A percentile compares a stretch with the other conserved stretches of the same genome.
These are phyloP conservation scores for Penicillium sp. DNA, from an alignment of 2,329 filamentous ascomycete genomes.

Conservation along the genomic window DNA sequence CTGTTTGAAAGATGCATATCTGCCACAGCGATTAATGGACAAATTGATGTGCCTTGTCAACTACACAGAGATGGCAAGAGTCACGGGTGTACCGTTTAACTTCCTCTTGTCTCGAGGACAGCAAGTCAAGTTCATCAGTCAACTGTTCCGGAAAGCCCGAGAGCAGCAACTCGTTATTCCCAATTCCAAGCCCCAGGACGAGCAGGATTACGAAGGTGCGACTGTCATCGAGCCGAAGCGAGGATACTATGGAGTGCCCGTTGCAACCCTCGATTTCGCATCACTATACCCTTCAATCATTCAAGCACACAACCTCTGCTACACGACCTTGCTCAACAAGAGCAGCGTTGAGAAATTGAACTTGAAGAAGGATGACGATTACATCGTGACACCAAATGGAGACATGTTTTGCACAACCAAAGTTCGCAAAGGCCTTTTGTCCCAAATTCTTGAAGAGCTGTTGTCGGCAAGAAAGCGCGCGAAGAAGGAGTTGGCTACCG, in stretches of 20 bases:
- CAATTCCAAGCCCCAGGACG: constrained; percentile 69
- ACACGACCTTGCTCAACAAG: constrained; percentile 87
- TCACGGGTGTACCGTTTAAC: constrained; percentile 97
- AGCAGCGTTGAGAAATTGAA: constrained; percentile 70
- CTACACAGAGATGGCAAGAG: constrained; percentile 99
- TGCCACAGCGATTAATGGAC: constrained; percentile 91
- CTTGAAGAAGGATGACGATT: constrained; percentile 85
- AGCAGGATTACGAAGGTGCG: constrained; percentile 95
- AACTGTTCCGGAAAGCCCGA: constrained; percentile 89
- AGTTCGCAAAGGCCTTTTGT: constrained; percentile 84
- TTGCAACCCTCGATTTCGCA: constrained; percentile 97
- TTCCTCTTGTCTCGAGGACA: constrained; percentile 87
- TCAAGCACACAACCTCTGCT: constrained; percentile 96
- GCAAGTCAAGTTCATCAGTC: constrained; percentile 96
- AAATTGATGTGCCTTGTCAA: constrained; percentile 98
- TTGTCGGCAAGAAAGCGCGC: constrained; percentile 89
- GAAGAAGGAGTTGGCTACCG: constrained; percentile 81
- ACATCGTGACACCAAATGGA: constrained; percentile 91
- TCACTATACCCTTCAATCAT: constrained; percentile 99
- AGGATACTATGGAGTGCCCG: constrained; percentile 90
- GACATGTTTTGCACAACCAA: constrained; percentile 89
- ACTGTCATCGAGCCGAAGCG: constrained; percentile 95
- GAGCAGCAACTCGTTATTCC: constrained; percentile 94
- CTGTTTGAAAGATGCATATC: constrained; percentile 94
- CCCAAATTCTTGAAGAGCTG: constrained; percentile 94